A percentile compares a stretch with the other conserved stretches of the same genome.
Evolutionary conservation across 1,284 basidiomycete genomes (phyloP).

Genomic region (Ustilago sp.): DNA sequence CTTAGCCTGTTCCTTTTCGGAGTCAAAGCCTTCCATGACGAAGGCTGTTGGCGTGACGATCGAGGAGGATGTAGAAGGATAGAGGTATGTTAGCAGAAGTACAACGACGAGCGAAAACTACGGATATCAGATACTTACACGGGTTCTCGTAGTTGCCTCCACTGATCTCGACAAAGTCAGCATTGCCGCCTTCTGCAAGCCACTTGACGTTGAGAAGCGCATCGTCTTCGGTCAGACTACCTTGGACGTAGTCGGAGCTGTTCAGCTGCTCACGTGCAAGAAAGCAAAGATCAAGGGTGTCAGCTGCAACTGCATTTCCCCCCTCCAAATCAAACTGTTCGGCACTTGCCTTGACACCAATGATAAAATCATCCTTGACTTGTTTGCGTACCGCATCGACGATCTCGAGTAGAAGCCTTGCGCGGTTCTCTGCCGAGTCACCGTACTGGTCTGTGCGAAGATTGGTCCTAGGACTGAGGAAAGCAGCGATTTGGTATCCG

Average conservation of each 20-base stretch:
- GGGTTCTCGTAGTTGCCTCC: conserved; percentile 88
- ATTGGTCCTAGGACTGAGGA: conserved; percentile 83
- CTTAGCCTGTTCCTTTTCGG: conserved; percentile 56
- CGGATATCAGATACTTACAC: conserved; percentile 71
- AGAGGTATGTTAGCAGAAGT: not conserved
- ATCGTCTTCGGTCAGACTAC: conserved; percentile 72
- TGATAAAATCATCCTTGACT: conserved; percentile 76
- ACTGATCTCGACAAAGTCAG: conserved; percentile 88
- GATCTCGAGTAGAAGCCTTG: conserved; percentile 76
- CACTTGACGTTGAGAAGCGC: conserved; percentile 77
- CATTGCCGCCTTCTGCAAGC: conserved; percentile 76
- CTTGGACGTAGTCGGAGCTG: conserved; percentile 81
- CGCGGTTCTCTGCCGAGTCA: conserved; percentile 70
- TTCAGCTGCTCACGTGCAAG: conserved; percentile 71
- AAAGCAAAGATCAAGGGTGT: not conserved
- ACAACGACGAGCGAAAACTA: not conserved
- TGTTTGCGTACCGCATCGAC: conserved; percentile 75
- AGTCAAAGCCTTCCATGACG: conserved; percentile 67
- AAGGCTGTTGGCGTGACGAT: conserved; percentile 23
- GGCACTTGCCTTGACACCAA: conserved; percentile 78
- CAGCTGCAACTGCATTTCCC: not conserved
- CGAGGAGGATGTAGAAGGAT: not conserved
- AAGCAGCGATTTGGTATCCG: conserved; percentile 85
- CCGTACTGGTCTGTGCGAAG: conserved; percentile 76
- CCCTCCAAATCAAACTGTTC: not conserved